Conservation (phyloP, 148 eudicot genomes). For the Nepenthes mirabilis region DNA sequence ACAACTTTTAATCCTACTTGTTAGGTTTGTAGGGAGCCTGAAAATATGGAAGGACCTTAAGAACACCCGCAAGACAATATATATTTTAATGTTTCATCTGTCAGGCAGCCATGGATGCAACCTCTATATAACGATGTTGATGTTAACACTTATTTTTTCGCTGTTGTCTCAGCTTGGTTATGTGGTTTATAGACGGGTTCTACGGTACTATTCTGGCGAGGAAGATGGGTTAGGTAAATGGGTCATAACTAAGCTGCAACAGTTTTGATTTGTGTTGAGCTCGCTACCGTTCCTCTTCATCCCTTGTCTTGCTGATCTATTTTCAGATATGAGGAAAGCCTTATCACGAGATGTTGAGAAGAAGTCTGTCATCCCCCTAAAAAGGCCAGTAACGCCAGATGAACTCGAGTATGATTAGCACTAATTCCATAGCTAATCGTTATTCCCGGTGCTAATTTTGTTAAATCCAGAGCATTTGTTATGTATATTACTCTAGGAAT, state of each 20-base stretch:
- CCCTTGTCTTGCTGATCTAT: not conserved
- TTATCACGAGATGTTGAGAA: slow-evolving; percentile 54
- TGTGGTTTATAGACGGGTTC: slow-evolving; percentile 78
- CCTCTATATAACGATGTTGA: too few relatives aligned
- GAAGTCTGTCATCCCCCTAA: slow-evolving; percentile 54
- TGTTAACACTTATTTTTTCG: not conserved
- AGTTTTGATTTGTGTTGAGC: not conserved
- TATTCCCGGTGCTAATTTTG: too few relatives aligned
- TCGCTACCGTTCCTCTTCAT: slow-evolving; percentile 1
- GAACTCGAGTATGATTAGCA: slow-evolving; percentile 54
- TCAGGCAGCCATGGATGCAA: too few relatives aligned
- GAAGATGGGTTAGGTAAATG: slow-evolving; percentile 90
- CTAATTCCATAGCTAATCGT: not conserved
- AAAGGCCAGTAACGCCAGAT: slow-evolving; percentile 54
- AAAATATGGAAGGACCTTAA: too few relatives aligned
- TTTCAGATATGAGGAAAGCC: slow-evolving; percentile 65
- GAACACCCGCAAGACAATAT: too few relatives aligned
- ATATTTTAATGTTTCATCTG: too few relatives aligned
- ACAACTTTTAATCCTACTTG: too few relatives aligned
- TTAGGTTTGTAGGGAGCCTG: too few relatives aligned
- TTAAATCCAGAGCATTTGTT: too few relatives aligned
- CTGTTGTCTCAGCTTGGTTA: slow-evolving; percentile 68
- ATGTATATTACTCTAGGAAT: too few relatives aligned
- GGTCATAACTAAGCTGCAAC: not conserved
- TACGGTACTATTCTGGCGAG: slow-evolving; percentile 95